Conservation (phyloP, 2,329 filamentous ascomycete species). For the Rhytidhysteron rufulum region DNA sequence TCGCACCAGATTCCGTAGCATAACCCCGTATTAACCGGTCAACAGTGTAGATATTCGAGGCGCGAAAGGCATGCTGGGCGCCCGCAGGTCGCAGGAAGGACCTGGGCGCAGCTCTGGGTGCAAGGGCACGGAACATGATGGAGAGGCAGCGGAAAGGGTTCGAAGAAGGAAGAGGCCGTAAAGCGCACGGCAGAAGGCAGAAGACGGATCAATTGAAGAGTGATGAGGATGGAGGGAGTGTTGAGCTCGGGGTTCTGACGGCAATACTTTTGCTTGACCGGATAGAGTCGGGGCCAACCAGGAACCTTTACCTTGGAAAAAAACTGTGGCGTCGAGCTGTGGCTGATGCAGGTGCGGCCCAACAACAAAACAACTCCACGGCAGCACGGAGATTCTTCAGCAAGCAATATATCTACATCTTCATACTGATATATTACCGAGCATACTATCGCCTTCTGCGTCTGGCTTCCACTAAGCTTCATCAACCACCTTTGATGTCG, state of each 20-base stretch:
- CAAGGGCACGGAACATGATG: constrained; percentile 51
- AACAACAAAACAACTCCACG: too few species aligned
- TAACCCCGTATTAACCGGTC: constrained; percentile 53
- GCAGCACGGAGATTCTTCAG: too few species aligned
- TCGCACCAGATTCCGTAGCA: constrained; percentile 51
- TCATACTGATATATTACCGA: background rate
- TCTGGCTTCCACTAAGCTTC: background rate
- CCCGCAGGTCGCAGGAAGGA: constrained; percentile 30
- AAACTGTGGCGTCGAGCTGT: too few species aligned
- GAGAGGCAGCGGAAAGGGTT: constrained; percentile 17
- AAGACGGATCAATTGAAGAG: constrained; percentile 35
- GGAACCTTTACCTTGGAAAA: too few species aligned
- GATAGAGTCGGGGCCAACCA: too few species aligned
- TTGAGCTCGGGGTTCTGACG: constrained; percentile 1
- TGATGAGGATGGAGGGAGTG: constrained; percentile 19
- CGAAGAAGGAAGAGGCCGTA: constrained; percentile 25
- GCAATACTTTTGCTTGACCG: too few species aligned
- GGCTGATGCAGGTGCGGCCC: too few species aligned
- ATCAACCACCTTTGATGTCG: constrained; percentile 19
- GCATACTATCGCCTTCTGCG: too few species aligned
- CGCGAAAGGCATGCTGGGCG: constrained; percentile 36
- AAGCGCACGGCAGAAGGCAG: constrained; percentile 24
- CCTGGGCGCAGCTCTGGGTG: constrained; percentile 49
- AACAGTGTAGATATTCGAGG: constrained; percentile 45
- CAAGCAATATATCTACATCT: background rate